A percentile compares a stretch with the other conserved stretches of the same genome.
Conservation (phyloP, 2,329 filamentous ascomycete genomes). For the Chaetothyriales sp. region DNA sequence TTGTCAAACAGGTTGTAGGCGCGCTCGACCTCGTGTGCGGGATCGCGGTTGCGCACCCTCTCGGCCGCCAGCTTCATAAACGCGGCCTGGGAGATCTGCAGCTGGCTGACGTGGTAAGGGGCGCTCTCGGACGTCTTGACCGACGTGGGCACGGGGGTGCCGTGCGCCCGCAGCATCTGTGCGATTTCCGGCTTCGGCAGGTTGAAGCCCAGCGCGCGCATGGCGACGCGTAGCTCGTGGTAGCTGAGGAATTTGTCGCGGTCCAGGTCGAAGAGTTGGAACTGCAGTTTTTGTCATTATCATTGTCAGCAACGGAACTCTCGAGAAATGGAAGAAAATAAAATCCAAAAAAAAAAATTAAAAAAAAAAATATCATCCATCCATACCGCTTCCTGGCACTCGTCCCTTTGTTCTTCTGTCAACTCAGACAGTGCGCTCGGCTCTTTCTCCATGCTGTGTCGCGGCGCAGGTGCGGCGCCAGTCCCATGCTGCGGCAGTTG, state of each 20-base stretch:
- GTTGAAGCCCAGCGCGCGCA: conserved; percentile 90
- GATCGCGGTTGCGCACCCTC: conserved; percentile 68
- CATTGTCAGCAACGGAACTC: no score
- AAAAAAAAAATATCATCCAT: not conserved
- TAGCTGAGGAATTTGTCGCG: conserved; percentile 90
- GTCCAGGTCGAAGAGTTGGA: conserved; percentile 91
- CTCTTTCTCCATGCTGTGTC: conserved; percentile 29
- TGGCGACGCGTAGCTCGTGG: conserved; percentile 92
- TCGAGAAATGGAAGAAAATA: no score
- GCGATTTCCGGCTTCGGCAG: conserved; percentile 75
- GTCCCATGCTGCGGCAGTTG: conserved; percentile 23
- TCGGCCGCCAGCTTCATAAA: conserved; percentile 67
- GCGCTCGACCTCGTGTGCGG: conserved; percentile 74
- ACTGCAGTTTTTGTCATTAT: no score
- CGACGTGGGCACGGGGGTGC: conserved; percentile 51
- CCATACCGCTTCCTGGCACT: conserved; percentile 83
- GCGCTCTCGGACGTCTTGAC: conserved; percentile 23
- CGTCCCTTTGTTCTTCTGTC: conserved; percentile 77
- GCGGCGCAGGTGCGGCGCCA: conserved; percentile 25
- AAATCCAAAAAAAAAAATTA: conserved; percentile 12
- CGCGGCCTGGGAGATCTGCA: conserved; percentile 56
- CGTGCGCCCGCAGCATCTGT: conserved; percentile 64
- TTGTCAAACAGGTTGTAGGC: conserved; percentile 91
- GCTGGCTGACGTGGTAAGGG: conserved; percentile 46
- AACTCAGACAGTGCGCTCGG: conserved; percentile 41